A percentile compares a stretch with the other conserved stretches of the same genome.
Evolutionary conservation across 2,329 filamentous ascomycete species (phyloP).

Genomic region (Penicillium sp.): DNA sequence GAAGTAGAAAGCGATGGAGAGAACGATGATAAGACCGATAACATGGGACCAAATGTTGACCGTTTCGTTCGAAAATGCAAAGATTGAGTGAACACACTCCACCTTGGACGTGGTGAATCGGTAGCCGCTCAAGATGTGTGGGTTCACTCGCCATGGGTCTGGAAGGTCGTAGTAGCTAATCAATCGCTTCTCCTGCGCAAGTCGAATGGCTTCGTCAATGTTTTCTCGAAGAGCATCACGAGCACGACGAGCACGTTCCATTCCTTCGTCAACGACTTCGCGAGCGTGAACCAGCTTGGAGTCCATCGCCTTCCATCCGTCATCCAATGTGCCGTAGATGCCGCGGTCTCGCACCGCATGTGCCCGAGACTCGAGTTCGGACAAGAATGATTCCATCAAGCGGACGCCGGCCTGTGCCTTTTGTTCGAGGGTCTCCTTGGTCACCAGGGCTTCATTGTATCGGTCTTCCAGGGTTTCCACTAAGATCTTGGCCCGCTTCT

Average conservation of each 20-base stretch:
- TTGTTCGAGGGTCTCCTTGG: conserved; percentile 82
- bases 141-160: conserved; percentile 89
- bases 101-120: conserved; percentile 90
- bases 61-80: conserved; percentile 83
- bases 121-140: conserved; percentile 86
- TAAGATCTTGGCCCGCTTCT: conserved; percentile 78
- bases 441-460: conserved; percentile 81
- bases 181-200: conserved; percentile 75
- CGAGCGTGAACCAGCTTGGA: conserved; percentile 71
- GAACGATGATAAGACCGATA: conserved; percentile 81
- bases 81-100: conserved; percentile 80
- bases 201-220: conserved; percentile 71
- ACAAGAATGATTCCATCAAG: conserved; percentile 78
- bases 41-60: conserved; percentile 98
- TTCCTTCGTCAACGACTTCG: conserved; percentile 74
- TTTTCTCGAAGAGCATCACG: conserved; percentile 79
- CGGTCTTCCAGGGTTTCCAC: conserved; percentile 86
- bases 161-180: conserved; percentile 89
- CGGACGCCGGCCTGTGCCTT: conserved; percentile 86
- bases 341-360: conserved; percentile 76
- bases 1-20: conserved; percentile 90
- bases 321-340: conserved; percentile 72
- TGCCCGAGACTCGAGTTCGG: conserved; percentile 78
- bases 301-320: conserved; percentile 76
- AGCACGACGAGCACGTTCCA: conserved; percentile 78